Percentiles rank a stretch among this genome's conserved stretches.
Evolutionary conservation across 2,329 filamentous ascomycete genomes (phyloP).

Genomic region (Bipolaris gigantea): DNA sequence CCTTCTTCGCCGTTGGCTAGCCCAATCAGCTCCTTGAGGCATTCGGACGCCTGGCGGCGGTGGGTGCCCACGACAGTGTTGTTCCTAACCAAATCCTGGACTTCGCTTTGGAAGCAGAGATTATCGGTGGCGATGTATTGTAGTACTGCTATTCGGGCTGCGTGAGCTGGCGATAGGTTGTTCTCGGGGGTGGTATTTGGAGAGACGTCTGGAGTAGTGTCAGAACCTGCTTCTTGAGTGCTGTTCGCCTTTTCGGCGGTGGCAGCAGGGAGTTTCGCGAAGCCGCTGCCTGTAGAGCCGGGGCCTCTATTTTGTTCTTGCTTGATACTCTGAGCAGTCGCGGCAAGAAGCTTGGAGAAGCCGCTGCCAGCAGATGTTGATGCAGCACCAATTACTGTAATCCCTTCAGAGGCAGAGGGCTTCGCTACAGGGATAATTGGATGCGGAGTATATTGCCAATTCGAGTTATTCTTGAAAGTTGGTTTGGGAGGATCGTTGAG

Average conservation of each 20-base stretch:
- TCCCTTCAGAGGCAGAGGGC: not conserved
- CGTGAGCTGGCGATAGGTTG: not conserved
- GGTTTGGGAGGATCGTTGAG: not conserved
- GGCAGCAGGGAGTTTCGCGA: not conserved
- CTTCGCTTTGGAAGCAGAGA: slow-evolving; percentile 1
- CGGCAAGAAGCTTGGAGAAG: not conserved
- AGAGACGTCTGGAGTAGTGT: not conserved
- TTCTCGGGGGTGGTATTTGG: not conserved
- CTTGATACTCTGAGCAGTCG: not conserved
- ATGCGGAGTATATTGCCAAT: not conserved
- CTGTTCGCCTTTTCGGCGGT: not conserved
- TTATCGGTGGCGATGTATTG: slow-evolving; percentile 1
- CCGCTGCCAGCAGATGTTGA: not conserved
- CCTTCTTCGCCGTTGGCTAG: slow-evolving; percentile 1
- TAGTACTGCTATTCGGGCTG: not conserved
- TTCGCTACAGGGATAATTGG: not conserved
- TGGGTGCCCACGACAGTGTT: not conserved
- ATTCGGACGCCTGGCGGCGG: not conserved
- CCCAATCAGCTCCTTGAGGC: not conserved
- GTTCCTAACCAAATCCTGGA: slow-evolving; percentile 1
- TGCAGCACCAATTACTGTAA: not conserved
- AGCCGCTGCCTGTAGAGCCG: not conserved
- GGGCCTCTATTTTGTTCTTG: not conserved
- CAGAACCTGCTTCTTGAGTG: not conserved
- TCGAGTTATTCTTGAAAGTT: not conserved